Evolutionary conservation across 2,329 filamentous ascomycete genomes (phyloP).

Genomic region (Tolypocladium inflatum): DNA sequence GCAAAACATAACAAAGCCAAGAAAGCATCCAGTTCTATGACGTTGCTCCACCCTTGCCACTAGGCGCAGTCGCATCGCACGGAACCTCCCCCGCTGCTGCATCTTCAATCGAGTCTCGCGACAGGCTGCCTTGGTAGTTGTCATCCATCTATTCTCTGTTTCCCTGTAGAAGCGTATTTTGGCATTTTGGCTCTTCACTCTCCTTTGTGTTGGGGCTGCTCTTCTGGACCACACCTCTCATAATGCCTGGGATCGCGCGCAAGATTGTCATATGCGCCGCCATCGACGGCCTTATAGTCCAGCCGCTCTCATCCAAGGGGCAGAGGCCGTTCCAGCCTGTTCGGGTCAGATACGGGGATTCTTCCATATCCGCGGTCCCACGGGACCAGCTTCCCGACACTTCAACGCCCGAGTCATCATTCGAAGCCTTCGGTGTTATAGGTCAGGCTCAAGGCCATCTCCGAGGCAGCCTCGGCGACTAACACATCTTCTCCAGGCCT

Average conservation of each 20-base stretch:
- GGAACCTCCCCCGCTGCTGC: background rate
- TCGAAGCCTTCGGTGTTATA: constrained; percentile 51
- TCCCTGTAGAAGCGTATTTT: background rate
- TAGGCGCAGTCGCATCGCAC: background rate
- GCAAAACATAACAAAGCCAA: background rate
- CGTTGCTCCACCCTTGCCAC: background rate
- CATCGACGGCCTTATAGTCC: constrained; percentile 73
- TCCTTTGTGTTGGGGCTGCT: background rate
- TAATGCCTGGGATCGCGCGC: constrained; percentile 68
- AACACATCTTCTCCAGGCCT: constrained; percentile 48
- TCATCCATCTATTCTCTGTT: background rate
- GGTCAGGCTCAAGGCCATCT: constrained; percentile 28
- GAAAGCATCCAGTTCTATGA: background rate
- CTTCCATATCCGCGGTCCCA: constrained; percentile 31
- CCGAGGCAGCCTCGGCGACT: background rate
- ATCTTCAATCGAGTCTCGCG: background rate
- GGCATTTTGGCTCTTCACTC: background rate
- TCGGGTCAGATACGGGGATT: constrained; percentile 60
- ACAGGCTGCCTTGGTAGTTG: background rate
- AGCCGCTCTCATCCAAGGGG: constrained; percentile 56
- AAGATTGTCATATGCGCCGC: constrained; percentile 75
- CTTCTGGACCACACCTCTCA: constrained; percentile 5
- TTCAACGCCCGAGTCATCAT: constrained; percentile 36
- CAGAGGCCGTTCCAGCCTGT: constrained; percentile 47
- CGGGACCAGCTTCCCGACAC: constrained; percentile 36